Evolutionary conservation across 192 early-diverging fungal species (phyloP).

Genomic region (Lobulomyces angularis): DNA sequence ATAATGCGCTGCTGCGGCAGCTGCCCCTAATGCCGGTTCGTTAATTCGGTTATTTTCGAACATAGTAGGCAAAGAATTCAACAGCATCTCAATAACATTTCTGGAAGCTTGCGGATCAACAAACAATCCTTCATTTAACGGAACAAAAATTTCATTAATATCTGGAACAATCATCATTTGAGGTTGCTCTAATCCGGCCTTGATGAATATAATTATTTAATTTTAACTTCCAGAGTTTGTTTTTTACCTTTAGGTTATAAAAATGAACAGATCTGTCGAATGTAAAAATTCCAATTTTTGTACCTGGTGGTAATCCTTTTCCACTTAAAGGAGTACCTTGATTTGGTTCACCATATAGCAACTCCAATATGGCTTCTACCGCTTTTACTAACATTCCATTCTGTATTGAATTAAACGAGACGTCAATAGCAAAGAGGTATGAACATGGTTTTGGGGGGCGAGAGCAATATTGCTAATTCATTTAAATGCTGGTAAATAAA

Average conservation of each 20-base stretch:
- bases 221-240: neutral
- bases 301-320: constrained; percentile 34
- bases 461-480: constrained; percentile 45
- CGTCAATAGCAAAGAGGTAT: constrained; percentile 91
- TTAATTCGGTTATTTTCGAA: constrained; percentile 64
- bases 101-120: constrained; percentile 64
- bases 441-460: constrained; percentile 54
- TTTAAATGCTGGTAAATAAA: neutral
- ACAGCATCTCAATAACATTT: constrained; percentile 59
- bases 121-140: constrained; percentile 78
- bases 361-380: constrained; percentile 51
- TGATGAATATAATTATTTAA: constrained; percentile 4
- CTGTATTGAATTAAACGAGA: constrained; percentile 74
- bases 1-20: constrained; percentile 56
- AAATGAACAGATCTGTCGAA: constrained; percentile 87
- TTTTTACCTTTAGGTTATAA: constrained; percentile 72
- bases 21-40: constrained; percentile 70
- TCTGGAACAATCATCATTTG: constrained; percentile 94
- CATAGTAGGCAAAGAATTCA: constrained; percentile 69
- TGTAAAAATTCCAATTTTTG: constrained; percentile 76
- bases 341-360: constrained; percentile 43
- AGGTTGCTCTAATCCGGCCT: constrained; percentile 69
- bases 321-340: constrained; percentile 15
- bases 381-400: constrained; percentile 65
- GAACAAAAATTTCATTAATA: constrained; percentile 85